Percentiles rank a stretch among this genome's conserved stretches.
phyloP scores from a whole-genome alignment of 441 rosid genomes.

The Croton laevigatus region DNA sequence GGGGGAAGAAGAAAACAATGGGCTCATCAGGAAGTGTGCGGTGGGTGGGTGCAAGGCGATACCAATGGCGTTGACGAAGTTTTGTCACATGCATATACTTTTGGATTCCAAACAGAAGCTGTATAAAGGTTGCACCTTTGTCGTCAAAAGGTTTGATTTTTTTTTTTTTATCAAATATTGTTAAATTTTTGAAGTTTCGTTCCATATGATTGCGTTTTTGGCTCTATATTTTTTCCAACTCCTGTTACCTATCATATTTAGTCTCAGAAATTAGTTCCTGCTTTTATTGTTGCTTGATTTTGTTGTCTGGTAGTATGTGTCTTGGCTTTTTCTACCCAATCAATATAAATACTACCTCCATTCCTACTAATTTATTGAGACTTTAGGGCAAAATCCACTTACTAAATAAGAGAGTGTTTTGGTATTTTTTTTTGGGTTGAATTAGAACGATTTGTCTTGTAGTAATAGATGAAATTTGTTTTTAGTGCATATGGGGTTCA shows the following conservation, averaged over 20 bases:
- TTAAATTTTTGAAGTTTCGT: not conserved
- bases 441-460: no score
- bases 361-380: no score
- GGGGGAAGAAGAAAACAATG: conserved; percentile 16
- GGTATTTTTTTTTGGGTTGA: no score
- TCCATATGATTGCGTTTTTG: not conserved
- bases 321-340: no score
- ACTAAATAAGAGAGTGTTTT: no score
- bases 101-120: conserved; percentile 44
- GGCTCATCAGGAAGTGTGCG: conserved; percentile 26
- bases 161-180: not conserved
- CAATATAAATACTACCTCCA: no score
- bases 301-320: no score
- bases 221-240: not conserved
- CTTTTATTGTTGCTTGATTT: not conserved
- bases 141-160: conserved; percentile 40
- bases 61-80: conserved; percentile 42
- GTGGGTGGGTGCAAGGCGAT: conserved; percentile 33
- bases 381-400: no score
- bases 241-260: not conserved
- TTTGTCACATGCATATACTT: conserved; percentile 40
- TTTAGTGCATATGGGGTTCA: no score
- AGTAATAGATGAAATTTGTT: no score
- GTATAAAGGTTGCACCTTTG: conserved; percentile 36
- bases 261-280: not conserved